phyloP scores from a whole-genome alignment of 768 basidiomycete species.

The Trametes meyenii region DNA sequence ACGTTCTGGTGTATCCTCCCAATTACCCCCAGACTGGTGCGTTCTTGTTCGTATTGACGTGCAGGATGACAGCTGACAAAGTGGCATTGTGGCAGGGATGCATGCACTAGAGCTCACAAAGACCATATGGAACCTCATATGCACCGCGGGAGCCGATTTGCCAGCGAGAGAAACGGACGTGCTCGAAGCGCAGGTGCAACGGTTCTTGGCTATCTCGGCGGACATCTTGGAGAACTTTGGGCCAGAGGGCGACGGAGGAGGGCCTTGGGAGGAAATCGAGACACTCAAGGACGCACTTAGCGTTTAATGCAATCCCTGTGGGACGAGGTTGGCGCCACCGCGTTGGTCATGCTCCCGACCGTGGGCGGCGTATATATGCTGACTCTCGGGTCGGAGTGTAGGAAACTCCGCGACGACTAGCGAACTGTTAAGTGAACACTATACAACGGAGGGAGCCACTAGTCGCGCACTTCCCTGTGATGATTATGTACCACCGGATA shows the following conservation, averaged over 20 bases:
- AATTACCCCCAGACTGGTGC: slow-evolving; percentile 85
- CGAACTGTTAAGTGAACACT: too few relatives aligned
- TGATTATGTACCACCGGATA: too few relatives aligned
- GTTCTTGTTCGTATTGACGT: slow-evolving; percentile 22
- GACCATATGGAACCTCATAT: slow-evolving; percentile 70
- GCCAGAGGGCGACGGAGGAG: slow-evolving; percentile 62
- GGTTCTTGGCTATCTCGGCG: slow-evolving; percentile 45
- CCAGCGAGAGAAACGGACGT: slow-evolving; percentile 15
- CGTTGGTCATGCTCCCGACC: too few relatives aligned
- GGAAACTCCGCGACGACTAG: too few relatives aligned
- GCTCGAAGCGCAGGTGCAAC: slow-evolving; percentile 27
- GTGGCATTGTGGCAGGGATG: slow-evolving; percentile 52
- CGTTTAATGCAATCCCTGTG: not conserved
- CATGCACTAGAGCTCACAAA: slow-evolving; percentile 78
- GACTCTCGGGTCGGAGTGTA: too few relatives aligned
- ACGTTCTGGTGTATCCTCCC: slow-evolving; percentile 68
- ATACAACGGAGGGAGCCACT: too few relatives aligned
- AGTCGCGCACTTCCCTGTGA: too few relatives aligned
- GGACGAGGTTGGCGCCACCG: too few relatives aligned
- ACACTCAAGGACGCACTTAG: slow-evolving; percentile 46
- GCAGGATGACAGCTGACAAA: not conserved
- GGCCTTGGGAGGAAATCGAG: slow-evolving; percentile 57
- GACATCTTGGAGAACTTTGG: slow-evolving; percentile 53
- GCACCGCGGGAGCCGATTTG: slow-evolving; percentile 30
- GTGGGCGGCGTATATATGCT: too few relatives aligned